A percentile compares a stretch with the other conserved stretches of the same genome.
Conservation (phyloP, 2,329 filamentous ascomycete species). For the Arthrobotrys entomopaga region DNA sequence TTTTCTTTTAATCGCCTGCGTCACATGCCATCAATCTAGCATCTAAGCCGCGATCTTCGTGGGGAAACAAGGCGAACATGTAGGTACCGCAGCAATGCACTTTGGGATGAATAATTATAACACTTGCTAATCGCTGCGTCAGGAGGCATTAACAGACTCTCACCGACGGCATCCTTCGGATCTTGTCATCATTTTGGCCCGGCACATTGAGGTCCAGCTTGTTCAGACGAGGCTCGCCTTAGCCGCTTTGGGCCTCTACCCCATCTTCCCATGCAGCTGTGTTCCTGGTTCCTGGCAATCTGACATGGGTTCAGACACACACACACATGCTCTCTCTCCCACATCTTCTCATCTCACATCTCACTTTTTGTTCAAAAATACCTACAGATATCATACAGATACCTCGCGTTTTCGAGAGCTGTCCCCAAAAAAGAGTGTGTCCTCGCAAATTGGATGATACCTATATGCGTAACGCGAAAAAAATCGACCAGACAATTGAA, state of each 20-base stretch:
- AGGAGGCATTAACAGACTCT: constrained; percentile 23
- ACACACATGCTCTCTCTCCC: too few relatives aligned
- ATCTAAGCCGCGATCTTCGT: constrained; percentile 46
- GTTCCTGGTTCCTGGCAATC: constrained; percentile 56
- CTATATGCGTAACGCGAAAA: too few relatives aligned
- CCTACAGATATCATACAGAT: constrained; percentile 24
- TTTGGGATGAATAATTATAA: constrained; percentile 52
- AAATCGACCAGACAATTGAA: neutral
- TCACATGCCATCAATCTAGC: constrained; percentile 30
- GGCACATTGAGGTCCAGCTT: constrained; percentile 42
- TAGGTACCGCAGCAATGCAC: constrained; percentile 30
- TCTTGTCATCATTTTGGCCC: constrained; percentile 43
- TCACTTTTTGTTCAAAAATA: constrained; percentile 33
- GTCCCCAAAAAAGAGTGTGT: constrained; percentile 1
- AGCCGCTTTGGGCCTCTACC: constrained; percentile 49
- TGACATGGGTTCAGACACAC: constrained; percentile 52
- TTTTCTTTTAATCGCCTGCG: neutral
- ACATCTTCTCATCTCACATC: constrained; percentile 34
- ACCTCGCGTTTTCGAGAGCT: neutral
- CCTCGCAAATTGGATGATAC: constrained; percentile 19
- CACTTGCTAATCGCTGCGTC: neutral
- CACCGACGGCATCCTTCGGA: constrained; percentile 54
- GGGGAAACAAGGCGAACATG: constrained; percentile 49
- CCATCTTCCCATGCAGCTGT: constrained; percentile 43
- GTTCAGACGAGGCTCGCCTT: constrained; percentile 47